A percentile compares a stretch with the other conserved stretches of the same genome.
Conservation (phyloP, 2,329 filamentous ascomycete species). For the Microdochium bolleyi region DNA sequence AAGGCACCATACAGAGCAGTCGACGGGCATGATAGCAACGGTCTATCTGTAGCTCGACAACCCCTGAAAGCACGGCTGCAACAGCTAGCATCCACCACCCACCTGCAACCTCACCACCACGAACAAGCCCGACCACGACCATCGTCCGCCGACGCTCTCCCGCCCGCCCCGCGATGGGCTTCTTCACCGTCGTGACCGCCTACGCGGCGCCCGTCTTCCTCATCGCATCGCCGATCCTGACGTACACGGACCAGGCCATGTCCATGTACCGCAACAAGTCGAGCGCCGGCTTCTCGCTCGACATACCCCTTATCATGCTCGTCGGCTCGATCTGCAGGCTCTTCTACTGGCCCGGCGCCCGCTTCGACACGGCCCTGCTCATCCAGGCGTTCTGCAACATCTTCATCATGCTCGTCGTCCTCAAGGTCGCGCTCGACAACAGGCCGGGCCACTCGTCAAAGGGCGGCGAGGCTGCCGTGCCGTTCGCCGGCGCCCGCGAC, state of each 20-base stretch:
- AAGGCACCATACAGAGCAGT: too few species aligned
- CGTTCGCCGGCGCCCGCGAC: slow-evolving; percentile 50
- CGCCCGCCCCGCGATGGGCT: slow-evolving; percentile 27
- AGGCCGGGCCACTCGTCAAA: slow-evolving; percentile 52
- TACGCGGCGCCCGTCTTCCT: slow-evolving; percentile 56
- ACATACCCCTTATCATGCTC: slow-evolving; percentile 67
- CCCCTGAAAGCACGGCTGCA: too few species aligned
- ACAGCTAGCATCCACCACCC: too few species aligned
- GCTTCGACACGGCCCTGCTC: slow-evolving; percentile 56
- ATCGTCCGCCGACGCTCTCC: background rate
- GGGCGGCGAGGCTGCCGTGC: slow-evolving; percentile 50
- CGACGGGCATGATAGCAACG: too few species aligned
- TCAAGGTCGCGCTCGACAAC: slow-evolving; percentile 63
- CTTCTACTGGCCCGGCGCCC: slow-evolving; percentile 62
- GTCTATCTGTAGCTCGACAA: too few species aligned
- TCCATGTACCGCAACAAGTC: slow-evolving; percentile 58
- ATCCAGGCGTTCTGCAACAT: slow-evolving; percentile 61
- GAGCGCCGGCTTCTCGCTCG: slow-evolving; percentile 61
- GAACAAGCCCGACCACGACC: background rate
- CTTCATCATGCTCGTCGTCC: slow-evolving; percentile 50
- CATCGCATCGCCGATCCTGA: slow-evolving; percentile 54
- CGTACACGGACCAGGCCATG: slow-evolving; percentile 57
- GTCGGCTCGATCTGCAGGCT: slow-evolving; percentile 61
- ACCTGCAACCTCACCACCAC: too few species aligned
- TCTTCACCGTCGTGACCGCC: slow-evolving; percentile 42